Base-by-base conservation (phyloP, 1,284 basidiomycete species). In the Rhodotorula mucilaginosa region DNA sequence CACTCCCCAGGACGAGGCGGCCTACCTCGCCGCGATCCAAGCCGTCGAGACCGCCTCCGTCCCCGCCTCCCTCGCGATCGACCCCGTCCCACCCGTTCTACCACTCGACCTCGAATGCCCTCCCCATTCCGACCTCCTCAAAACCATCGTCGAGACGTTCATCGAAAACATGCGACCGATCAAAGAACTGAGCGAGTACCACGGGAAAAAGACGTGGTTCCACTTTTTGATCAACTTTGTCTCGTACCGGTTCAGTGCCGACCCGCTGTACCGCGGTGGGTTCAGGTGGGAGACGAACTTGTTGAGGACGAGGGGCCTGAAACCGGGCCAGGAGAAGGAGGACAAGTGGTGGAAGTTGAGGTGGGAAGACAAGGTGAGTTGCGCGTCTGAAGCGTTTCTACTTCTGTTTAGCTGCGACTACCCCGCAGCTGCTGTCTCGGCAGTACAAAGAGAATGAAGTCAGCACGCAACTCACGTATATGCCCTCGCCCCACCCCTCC, bases 321-420 rank as follows among this genome's bases (percentile, higher is more conserved):
- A 72, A 51, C 61, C 61, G 2, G 67, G 69, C 3, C 65, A 64
- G 31, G 72, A 75, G 62, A 56, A 64, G 12, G 74, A 75, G 52
- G 29, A 52, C 19, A 65, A 66, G 51, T 76, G 71, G n/a, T 76
- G 74, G 74, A 19, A 29, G 34, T 47, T 76, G 13, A 49, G 64
- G 18, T 76, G 74, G 74, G 72, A 76, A 49, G 72, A 76, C 34
- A 76, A 76, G 64, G 71, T 71, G 62, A 34, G 69, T 29, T 60
- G 21, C 19, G 13, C n/a, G n/a, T n/a, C n/a, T n/a, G n/a, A n/a
- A n/a, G n/a, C n/a, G n/a, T n/a, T n/a, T n/a, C n/a, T n/a, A n/a
- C n/a, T n/a, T n/a, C n/a, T n/a, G n/a, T n/a, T n/a, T 21, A 18
- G 39, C 39, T 39, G 39, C 39, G 39, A 44, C 0, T 44, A 44